Conservation (phyloP, 2,329 filamentous ascomycete genomes). For the Trichoderma sp. region DNA sequence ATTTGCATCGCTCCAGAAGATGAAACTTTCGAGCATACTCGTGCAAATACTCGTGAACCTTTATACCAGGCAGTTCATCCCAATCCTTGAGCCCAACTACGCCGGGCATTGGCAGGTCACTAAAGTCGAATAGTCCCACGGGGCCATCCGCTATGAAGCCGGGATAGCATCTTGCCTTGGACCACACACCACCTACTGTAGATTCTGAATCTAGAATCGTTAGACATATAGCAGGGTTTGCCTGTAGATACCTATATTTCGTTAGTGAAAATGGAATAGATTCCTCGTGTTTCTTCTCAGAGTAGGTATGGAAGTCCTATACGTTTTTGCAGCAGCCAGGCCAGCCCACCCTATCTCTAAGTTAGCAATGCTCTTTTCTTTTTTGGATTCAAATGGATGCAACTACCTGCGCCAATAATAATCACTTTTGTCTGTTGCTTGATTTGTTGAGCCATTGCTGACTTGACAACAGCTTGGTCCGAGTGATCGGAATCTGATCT, state of each 20-base stretch:
- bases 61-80: conserved; percentile 1
- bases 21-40: not conserved
- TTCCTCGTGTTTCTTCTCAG: not conserved
- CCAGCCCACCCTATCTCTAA: not conserved
- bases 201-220: not conserved
- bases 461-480: not conserved
- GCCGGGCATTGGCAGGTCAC: not conserved
- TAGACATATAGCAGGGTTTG: not conserved
- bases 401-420: not conserved
- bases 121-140: conserved; percentile 9
- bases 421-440: not conserved
- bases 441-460: not conserved
- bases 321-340: conserved; percentile 3
- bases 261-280: not conserved
- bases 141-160: conserved; percentile 10
- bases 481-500: not conserved
- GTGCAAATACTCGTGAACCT: not conserved
- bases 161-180: conserved; percentile 7
- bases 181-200: conserved; percentile 4
- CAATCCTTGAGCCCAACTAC: not conserved
- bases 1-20: conserved; percentile 3
- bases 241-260: not conserved
- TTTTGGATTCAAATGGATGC: too few species aligned
- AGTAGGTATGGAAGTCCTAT: not conserved
- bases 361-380: not conserved